Percentiles rank a stretch among this genome's conserved stretches.
phyloP scores from a whole-genome alignment of 495 filamentous ascomycete genomes.

The Trichoderma virens region DNA sequence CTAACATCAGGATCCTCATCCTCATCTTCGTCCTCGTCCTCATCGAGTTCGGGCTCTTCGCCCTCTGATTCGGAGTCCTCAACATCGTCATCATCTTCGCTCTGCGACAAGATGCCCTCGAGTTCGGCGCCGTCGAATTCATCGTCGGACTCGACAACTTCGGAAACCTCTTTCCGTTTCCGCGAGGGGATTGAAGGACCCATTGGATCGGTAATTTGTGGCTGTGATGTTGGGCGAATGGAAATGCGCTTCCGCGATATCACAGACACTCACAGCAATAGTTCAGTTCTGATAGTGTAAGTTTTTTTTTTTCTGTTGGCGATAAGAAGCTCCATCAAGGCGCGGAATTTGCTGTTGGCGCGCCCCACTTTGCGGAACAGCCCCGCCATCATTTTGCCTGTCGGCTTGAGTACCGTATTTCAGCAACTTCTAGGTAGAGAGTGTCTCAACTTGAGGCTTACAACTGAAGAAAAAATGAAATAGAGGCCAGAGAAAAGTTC shows the following conservation, averaged over 20 bases:
- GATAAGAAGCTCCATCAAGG: background rate
- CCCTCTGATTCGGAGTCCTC: conserved; percentile 30
- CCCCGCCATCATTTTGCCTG: background rate
- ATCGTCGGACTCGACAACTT: conserved; percentile 45
- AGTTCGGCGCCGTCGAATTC: conserved; percentile 57
- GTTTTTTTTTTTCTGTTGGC: background rate
- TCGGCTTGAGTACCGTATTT: background rate
- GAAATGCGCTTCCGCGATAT: background rate
- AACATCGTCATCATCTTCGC: conserved; percentile 40
- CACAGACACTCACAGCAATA: background rate
- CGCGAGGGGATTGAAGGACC: conserved; percentile 14
- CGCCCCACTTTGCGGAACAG: background rate
- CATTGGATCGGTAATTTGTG: conserved; percentile 14
- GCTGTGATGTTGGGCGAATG: background rate
- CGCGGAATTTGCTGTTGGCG: background rate
- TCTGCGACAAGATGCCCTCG: conserved; percentile 56
- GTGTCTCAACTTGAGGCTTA: too few species aligned
- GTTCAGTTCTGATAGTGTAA: background rate
- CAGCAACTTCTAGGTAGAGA: too few species aligned
- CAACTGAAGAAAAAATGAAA: too few species aligned
- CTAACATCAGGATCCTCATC: conserved; percentile 17
- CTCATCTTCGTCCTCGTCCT: conserved; percentile 30
- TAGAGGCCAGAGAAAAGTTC: too few species aligned
- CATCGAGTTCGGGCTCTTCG: conserved; percentile 28
- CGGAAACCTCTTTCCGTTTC: conserved; percentile 23